Evolutionary conservation across 768 basidiomycete genomes (phyloP).

Genomic region (Lactifluus rugatus): DNA sequence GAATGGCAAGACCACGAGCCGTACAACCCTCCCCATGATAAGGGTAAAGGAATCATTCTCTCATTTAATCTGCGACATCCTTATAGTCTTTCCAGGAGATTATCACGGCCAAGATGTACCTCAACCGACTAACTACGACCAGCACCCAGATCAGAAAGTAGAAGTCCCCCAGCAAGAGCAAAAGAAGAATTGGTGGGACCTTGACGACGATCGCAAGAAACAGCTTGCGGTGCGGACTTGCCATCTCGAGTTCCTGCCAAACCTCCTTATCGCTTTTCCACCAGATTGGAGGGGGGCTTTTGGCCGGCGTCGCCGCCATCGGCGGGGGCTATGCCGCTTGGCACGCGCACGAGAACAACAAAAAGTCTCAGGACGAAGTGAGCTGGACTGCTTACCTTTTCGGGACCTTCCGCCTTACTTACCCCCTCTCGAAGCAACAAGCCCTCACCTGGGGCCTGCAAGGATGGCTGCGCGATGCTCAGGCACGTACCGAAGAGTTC

Average conservation of each 20-base stretch:
- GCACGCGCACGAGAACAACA: constrained; percentile 39
- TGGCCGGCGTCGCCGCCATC: constrained; percentile 42
- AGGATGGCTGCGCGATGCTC: constrained; percentile 51
- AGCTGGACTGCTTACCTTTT: not conserved
- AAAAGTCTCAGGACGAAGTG: constrained; percentile 50
- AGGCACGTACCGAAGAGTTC: constrained; percentile 42
- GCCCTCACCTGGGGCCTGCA: constrained; percentile 39
- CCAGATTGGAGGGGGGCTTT: constrained; percentile 57
- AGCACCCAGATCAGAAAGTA: constrained; percentile 25
- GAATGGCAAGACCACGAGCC: constrained; percentile 7
- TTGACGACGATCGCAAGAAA: constrained; percentile 48
- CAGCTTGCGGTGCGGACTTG: constrained; percentile 39
- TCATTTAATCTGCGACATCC: not conserved
- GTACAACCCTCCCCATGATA: constrained; percentile 13
- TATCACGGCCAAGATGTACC: constrained; percentile 12
- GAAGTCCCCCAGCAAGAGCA: constrained; percentile 36
- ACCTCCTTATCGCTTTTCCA: constrained; percentile 22
- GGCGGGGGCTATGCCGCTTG: constrained; percentile 44
- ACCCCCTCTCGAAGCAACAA: constrained; percentile 33
- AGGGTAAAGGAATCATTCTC: constrained; percentile 11
- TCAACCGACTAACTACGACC: constrained; percentile 18
- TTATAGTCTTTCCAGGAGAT: not conserved
- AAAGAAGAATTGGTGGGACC: constrained; percentile 46
- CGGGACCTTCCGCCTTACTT: not conserved
- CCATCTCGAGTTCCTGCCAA: not conserved